Evolutionary conservation across 169 alveolate genomes (phyloP).

Genomic region (Plasmodium inui): DNA sequence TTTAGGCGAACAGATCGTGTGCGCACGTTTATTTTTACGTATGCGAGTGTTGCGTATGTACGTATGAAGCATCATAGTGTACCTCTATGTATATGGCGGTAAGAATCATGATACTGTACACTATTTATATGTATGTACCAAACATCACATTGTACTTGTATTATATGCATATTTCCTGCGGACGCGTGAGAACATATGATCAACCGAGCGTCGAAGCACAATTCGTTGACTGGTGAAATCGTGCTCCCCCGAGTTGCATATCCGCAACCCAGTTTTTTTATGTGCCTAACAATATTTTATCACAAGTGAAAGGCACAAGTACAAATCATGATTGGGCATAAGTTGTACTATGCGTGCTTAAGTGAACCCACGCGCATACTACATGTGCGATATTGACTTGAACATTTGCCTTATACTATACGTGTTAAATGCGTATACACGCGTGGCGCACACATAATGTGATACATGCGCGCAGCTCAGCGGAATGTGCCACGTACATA

Average conservation of each 20-base stretch:
- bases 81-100: not conserved
- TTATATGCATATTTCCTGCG: not conserved
- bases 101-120: not conserved
- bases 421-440: not conserved
- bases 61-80: not conserved
- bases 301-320: not conserved
- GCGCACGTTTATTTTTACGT: not conserved
- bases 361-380: not conserved
- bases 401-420: not conserved
- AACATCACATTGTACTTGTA: not conserved
- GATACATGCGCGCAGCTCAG: not conserved
- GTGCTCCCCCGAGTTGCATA: not conserved
- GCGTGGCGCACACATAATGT: not conserved
- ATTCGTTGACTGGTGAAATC: not conserved
- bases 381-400: conserved; percentile 15
- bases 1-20: not conserved
- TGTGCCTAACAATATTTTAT: not conserved
- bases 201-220: not conserved
- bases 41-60: not conserved
- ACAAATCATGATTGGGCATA: not conserved
- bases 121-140: not conserved
- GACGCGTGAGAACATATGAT: not conserved
- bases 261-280: not conserved
- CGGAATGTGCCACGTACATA: not conserved
- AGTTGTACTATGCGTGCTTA: not conserved